phyloP scores from a whole-genome alignment of 2,329 filamentous ascomycete genomes.

The Calonectria henricotiae region DNA sequence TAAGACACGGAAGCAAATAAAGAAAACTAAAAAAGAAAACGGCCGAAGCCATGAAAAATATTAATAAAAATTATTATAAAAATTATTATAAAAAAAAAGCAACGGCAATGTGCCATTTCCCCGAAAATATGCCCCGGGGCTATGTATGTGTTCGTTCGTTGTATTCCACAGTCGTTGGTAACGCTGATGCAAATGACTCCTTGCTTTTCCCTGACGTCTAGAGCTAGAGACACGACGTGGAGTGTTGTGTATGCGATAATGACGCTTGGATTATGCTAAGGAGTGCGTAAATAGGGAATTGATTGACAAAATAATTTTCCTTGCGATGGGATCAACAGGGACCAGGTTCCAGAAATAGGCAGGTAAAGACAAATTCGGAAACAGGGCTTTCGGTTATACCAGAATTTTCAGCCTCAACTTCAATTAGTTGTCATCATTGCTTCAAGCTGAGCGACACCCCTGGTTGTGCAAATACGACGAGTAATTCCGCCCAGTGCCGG shows the following conservation, averaged over 20 bases:
- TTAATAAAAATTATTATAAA: background rate
- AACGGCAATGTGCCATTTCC: background rate
- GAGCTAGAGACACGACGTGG: slow-evolving; percentile 7
- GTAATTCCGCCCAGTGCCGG: slow-evolving; percentile 39
- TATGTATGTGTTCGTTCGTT: slow-evolving; percentile 25
- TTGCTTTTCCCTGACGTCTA: slow-evolving; percentile 2
- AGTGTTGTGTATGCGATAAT: background rate
- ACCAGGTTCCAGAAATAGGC: slow-evolving; percentile 18
- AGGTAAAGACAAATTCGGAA: slow-evolving; percentile 41
- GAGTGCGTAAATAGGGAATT: slow-evolving; percentile 2
- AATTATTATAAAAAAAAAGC: background rate
- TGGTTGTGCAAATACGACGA: slow-evolving; percentile 34
- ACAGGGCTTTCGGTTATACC: slow-evolving; percentile 36
- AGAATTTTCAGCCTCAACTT: slow-evolving; percentile 28
- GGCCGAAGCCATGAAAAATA: slow-evolving; percentile 5
- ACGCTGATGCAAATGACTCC: background rate
- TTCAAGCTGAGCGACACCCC: slow-evolving; percentile 10
- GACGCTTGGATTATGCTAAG: background rate
- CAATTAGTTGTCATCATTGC: slow-evolving; percentile 29
- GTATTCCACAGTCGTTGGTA: slow-evolving; percentile 11
- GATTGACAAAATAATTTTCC: slow-evolving; percentile 7
- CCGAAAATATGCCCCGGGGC: slow-evolving; percentile 23
- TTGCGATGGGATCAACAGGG: slow-evolving; percentile 7
- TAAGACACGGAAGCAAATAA: background rate
- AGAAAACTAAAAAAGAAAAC: slow-evolving; percentile 4